Evolutionary conservation across 768 basidiomycete species (phyloP).

Genomic region (Boletales sp.): DNA sequence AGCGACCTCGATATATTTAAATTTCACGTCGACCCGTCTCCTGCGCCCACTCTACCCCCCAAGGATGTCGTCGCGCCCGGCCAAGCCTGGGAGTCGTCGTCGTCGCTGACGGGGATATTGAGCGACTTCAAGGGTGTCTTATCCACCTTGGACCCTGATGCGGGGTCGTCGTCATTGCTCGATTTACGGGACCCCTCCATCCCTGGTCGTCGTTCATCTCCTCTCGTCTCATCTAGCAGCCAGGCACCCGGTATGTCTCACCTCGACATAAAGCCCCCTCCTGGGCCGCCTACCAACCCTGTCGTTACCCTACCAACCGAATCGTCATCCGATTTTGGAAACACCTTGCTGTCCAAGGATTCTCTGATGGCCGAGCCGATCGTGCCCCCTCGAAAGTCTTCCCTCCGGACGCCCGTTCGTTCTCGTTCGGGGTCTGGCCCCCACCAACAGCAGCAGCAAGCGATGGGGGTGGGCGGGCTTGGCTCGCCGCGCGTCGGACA

Average conservation of each 20-base stretch:
- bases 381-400: slow-evolving; percentile 28
- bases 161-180: slow-evolving; percentile 45
- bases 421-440: slow-evolving; percentile 29
- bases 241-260: slow-evolving; percentile 21
- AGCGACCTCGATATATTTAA: slow-evolving; percentile 59
- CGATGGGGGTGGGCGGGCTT: slow-evolving; percentile 11
- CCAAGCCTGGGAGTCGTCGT: slow-evolving; percentile 39
- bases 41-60: slow-evolving; percentile 36
- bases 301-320: slow-evolving; percentile 24
- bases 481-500: slow-evolving; percentile 33
- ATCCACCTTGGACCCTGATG: slow-evolving; percentile 58
- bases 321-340: slow-evolving; percentile 18
- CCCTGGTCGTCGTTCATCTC: slow-evolving; percentile 43
- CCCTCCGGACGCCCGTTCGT: slow-evolving; percentile 30
- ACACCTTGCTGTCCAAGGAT: slow-evolving; percentile 48
- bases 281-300: slow-evolving; percentile 16
- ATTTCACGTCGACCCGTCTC: slow-evolving; percentile 34
- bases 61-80: slow-evolving; percentile 25
- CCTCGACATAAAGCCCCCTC: slow-evolving; percentile 19
- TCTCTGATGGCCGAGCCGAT: slow-evolving; percentile 39
- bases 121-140: slow-evolving; percentile 73
- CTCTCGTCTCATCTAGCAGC: slow-evolving; percentile 35
- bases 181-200: slow-evolving; percentile 67
- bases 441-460: slow-evolving; percentile 21
- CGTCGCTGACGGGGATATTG: slow-evolving; percentile 57